These are phyloP conservation scores for Pichia rugopelliculosa DNA, from an alignment of 805 yeast species.

Conservation along the genomic window DNA sequence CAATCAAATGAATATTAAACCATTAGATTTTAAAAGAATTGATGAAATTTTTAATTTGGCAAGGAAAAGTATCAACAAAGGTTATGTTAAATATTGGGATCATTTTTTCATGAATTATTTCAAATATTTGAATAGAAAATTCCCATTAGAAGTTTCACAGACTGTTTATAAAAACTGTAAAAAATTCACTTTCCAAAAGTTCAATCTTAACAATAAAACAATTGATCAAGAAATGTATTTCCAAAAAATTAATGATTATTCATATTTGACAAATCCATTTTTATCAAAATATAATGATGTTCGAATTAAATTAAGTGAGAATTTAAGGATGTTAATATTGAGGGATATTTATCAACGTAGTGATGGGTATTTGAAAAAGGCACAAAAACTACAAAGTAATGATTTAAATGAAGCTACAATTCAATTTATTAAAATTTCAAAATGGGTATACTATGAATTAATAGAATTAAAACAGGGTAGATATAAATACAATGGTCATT, in stretches of 20 bases:
- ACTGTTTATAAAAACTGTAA: conserved; percentile 18
- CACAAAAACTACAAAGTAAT: conserved; percentile 7
- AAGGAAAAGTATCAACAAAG: conserved; percentile 1
- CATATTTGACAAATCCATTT: conserved; percentile 24
- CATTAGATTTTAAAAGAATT: conserved; percentile 20
- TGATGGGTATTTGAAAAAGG: conserved; percentile 14
- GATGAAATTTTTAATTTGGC: conserved; percentile 19
- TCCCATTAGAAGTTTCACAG: conserved; percentile 18
- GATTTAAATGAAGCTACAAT: conserved; percentile 10
- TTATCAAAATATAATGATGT: conserved; percentile 20
- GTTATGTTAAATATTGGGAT: conserved; percentile 25
- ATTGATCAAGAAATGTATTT: conserved; percentile 4
- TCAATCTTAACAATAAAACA: neutral
- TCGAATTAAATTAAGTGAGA: conserved; percentile 12
- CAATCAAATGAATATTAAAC: conserved; percentile 3
- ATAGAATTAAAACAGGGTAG: conserved; percentile 11
- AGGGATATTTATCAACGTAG: conserved; percentile 25
- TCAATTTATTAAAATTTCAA: conserved; percentile 13
- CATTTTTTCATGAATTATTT: conserved; percentile 26
- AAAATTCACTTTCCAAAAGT: neutral
- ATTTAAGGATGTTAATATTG: conserved; percentile 16
- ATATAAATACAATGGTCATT: neutral
- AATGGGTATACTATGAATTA: conserved; percentile 20
- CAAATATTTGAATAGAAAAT: conserved; percentile 24
- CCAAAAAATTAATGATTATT: conserved; percentile 13